Base-by-base conservation (phyloP, 495 filamentous ascomycete genomes). In the Penicillium nucicola region DNA sequence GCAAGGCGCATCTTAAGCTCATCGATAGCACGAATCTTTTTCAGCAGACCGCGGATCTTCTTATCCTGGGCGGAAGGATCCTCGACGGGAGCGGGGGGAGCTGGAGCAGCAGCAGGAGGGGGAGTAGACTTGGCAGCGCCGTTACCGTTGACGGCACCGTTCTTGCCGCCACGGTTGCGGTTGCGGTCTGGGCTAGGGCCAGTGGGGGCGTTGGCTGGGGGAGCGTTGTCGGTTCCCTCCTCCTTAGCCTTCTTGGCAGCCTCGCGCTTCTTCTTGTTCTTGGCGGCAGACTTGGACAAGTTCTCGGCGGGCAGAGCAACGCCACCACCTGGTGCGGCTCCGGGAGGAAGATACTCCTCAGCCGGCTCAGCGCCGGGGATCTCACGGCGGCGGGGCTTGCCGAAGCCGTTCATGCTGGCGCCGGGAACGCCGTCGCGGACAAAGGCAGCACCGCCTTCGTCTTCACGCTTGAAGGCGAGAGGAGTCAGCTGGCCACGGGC, bases 211-310 rank as follows among this genome's bases (percentile, higher is more conserved):
- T 86, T 89, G 44, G 83, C 80, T 30, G 60, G 65, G 48, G 65
- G 59, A 45, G 53, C 67, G 47, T 33, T 62, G 54, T 81, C 84
- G 17, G 77, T 77, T 11, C 78, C 87, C 5, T 78, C 80, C 22
- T 92, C 89, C 67, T 91, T 93, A 22, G 83, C 82, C 70, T 97
- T 97, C 78, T 95, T 96, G 45, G 90, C 61, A 11, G 62, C 92
- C 64, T 95, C 90, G 31, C 92, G 81, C 81, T 98, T 98, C 81
- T 97, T 97, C 84, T 97, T 97, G 75, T 97, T 98, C 77, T 97
- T 96, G 44, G 92, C 71, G 0, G 92, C 93, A 13, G 90, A 79
- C 70, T 92, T 96, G 53, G 88, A 92, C 35, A 95, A 69, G 53
- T 76, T 85, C 50, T 86, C 88, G 25, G 73, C 62, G 5, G 75